Conservation (phyloP, 2,329 filamentous ascomycete genomes). For the Botryotinia globosa region DNA sequence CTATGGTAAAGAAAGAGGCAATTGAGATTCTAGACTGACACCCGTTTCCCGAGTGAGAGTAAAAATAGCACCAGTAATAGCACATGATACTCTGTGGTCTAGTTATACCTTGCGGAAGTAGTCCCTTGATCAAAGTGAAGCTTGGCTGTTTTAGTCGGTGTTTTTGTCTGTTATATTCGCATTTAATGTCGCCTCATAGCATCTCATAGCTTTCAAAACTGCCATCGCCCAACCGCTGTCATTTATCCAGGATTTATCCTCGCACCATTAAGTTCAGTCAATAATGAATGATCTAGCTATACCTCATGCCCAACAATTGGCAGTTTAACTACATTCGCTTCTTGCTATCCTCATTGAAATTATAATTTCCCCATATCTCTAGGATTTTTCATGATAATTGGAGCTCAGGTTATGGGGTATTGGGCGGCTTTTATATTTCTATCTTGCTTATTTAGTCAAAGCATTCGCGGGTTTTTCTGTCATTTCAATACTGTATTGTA, state of each 20-base stretch:
- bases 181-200: neutral
- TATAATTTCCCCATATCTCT: neutral
- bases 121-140: neutral
- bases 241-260: neutral
- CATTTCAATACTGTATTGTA: neutral
- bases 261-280: neutral
- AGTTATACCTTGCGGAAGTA: neutral
- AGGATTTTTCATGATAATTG: too few species aligned
- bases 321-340: accelerated
- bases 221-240: neutral
- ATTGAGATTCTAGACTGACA: neutral
- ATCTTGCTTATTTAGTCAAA: neutral
- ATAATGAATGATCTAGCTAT: accelerated
- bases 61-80: neutral
- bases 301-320: accelerated
- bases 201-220: neutral
- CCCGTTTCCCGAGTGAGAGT: neutral
- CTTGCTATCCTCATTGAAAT: neutral
- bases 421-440: neutral
- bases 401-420: too few species aligned
- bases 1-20: too few species aligned
- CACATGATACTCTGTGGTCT: neutral
- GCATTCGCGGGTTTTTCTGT: too few species aligned
- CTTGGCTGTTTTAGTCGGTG: neutral
- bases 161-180: neutral